Conservation (phyloP, 2,329 filamentous ascomycete species). For the Zymoseptoria brevis region DNA sequence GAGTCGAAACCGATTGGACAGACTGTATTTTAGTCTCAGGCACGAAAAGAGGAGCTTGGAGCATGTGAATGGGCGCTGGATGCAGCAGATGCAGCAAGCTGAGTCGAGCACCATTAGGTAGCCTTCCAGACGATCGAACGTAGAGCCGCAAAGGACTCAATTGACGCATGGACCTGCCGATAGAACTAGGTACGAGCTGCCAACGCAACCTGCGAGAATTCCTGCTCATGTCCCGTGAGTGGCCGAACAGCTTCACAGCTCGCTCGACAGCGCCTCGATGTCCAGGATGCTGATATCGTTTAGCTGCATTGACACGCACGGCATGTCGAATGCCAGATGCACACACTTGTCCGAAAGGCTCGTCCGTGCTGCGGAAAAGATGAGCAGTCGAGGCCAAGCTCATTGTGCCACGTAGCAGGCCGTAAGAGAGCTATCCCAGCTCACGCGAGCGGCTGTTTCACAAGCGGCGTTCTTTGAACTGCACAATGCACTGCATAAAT, state of each 20-base stretch:
- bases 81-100: no score
- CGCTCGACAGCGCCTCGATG: no score
- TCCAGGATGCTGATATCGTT: no score
- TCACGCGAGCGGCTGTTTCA: no score
- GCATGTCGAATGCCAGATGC: background rate
- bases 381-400: no score
- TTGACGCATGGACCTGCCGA: background rate
- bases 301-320: background rate
- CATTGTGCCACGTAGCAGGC: background rate
- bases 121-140: background rate
- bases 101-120: background rate
- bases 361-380: background rate
- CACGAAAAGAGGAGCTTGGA: background rate
- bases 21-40: no score
- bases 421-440: background rate
- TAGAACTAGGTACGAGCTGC: background rate
- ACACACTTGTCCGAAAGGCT: no score
- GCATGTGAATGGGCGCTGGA: no score
- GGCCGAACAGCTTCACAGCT: background rate
- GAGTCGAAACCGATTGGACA: no score
- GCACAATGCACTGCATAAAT: background rate
- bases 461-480: background rate
- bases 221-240: background rate
- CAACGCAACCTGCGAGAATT: background rate
- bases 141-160: background rate